These are phyloP conservation scores for Prosopis cineraria DNA, from an alignment of 306 rosid species.

Conservation along the genomic window DNA sequence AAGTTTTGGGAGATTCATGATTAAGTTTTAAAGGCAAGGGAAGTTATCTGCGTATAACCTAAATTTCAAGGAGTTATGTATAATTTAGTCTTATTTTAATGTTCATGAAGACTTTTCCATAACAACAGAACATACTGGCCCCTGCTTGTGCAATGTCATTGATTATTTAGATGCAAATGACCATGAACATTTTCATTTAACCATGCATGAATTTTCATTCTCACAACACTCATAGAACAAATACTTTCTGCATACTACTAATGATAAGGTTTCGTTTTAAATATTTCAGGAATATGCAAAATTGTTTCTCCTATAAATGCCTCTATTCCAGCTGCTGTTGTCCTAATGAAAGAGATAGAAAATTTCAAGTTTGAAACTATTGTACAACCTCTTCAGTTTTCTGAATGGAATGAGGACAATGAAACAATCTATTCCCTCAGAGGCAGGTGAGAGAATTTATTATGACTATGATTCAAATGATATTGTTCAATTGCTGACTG, in stretches of 20 bases:
- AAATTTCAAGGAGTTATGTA: not conserved
- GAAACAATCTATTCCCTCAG: constrained; percentile 19
- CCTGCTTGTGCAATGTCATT: not conserved
- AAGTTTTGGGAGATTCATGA: not conserved
- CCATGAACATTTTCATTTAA: not conserved
- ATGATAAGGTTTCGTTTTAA: constrained; percentile 1
- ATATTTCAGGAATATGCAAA: constrained; percentile 47
- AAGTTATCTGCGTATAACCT: not conserved
- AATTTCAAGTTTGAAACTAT: constrained; percentile 47
- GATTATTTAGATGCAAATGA: not conserved
- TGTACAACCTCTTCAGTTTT: constrained; percentile 44
- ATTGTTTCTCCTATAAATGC: constrained; percentile 42
- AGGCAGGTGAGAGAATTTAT: constrained; percentile 36
- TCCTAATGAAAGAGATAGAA: constrained; percentile 34
- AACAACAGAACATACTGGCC: not conserved
- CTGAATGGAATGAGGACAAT: constrained; percentile 33
- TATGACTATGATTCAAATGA: not conserved
- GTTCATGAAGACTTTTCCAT: not conserved
- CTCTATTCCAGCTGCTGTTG: constrained; percentile 38
- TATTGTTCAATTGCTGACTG: not conserved
- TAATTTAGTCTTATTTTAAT: not conserved
- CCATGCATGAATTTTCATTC: not conserved
- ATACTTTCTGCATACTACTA: not conserved
- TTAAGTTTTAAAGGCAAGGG: not conserved
- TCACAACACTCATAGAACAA: not conserved